Base-by-base conservation (phyloP, 225 moss, liverwort and hornwort genomes). In the Bryoerythrophyllum caledonicum region DNA sequence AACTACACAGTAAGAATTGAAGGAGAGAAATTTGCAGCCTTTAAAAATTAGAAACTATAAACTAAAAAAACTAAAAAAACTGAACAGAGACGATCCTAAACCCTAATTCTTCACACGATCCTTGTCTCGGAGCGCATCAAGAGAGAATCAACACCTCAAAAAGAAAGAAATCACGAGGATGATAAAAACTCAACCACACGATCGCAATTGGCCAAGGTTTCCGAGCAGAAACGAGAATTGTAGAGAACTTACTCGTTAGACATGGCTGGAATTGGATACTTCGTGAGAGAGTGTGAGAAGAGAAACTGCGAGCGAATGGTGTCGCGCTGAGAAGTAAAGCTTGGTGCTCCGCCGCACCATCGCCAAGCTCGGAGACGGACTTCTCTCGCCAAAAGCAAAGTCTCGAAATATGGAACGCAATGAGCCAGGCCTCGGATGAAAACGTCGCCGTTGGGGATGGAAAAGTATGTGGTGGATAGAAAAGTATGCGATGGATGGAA, bases 71-170 rank as follows among this genome's bases (percentile, higher is more conserved):
- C 6, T 2, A 38, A 2, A 34, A 17, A 9, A 76, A 28, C 44
- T 68, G 20, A 23, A 2, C 24, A 5, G 6, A 23, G 25, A 21
- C 56, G 41, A 65, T 26, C 25, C 8, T 23, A 46, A 73, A 65
- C 69, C 76, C 69, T 67, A 73, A 14, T 60, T 60, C 40, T 26
- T 27, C 19, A 23, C 40, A 54, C 6, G 34, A 76, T 55, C 58
- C 53, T 6, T 14, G 26, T 32, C 66, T 20, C 28, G 19, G n/a
- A 64, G 46, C 30, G 46, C 20, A 17, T 17, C 38, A 37, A 1
- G 60, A 65, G 3, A 12, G n/a, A 4, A 23, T 63, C 10, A 25
- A 41, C 27, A 1, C 41, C 44, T 63, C 13, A 23, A 30, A 3
- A 20, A 16, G 10, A 35, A 6, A 13, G 10, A 65, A 57, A 30